These are phyloP conservation scores for Dactylellina parvicollis DNA, from an alignment of 2,329 filamentous ascomycete species.

Conservation along the genomic window DNA sequence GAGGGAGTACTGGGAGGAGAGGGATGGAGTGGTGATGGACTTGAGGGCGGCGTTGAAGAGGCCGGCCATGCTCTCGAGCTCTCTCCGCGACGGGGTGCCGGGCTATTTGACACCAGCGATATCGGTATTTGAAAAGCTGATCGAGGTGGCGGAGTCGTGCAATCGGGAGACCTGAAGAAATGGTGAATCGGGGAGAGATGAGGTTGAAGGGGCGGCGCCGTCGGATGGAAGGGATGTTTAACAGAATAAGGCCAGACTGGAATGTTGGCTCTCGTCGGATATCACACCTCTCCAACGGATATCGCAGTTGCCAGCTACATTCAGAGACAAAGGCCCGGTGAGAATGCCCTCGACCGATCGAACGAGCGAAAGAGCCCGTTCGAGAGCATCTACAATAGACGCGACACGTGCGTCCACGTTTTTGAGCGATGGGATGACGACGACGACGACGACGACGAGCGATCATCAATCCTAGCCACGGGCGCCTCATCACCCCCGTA, in stretches of 20 bases:
- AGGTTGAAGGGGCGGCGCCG: too few relatives aligned
- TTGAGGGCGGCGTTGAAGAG: slow-evolving; percentile 97
- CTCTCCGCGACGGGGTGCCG: background rate
- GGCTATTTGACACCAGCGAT: background rate
- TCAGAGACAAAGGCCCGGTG: background rate
- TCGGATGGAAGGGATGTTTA: background rate
- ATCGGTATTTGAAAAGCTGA: too few relatives aligned
- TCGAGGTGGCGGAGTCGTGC: background rate
- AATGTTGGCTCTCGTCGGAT: slow-evolving; percentile 13
- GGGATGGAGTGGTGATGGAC: slow-evolving; percentile 89
- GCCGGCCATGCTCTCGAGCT: slow-evolving; percentile 58
- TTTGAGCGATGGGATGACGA: background rate
- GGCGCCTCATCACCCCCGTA: too few relatives aligned
- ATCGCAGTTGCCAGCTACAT: background rate
- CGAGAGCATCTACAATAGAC: background rate
- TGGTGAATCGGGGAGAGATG: too few relatives aligned
- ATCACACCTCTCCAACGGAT: background rate
- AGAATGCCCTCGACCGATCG: background rate
- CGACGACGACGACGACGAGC: background rate
- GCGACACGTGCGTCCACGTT: background rate
- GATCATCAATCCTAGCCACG: background rate
- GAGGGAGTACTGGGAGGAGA: slow-evolving; percentile 88
- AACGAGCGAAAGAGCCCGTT: background rate
- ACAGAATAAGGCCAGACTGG: slow-evolving; percentile 30
- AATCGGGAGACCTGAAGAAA: too few relatives aligned